Evolutionary conservation across 2,329 filamentous ascomycete genomes (phyloP), one percentile per base, ranked within the genome.

Genomic region (Fusarium penzigii): DNA sequence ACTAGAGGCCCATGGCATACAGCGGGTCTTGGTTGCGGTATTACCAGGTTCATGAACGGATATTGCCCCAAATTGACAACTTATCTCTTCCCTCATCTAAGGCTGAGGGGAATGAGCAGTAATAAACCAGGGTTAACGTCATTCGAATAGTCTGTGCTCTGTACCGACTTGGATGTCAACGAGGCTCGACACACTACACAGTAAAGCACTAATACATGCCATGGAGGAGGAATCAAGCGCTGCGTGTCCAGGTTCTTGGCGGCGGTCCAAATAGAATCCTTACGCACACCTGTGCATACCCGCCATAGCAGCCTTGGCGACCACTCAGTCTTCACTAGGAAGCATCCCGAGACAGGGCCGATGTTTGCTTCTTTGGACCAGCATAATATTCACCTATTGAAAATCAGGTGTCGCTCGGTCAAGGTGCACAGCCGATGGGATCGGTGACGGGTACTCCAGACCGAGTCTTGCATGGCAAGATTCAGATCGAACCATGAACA

Each of bases 391-490:
- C 20, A 39, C 17, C 17, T 34, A 25, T 38, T 46, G 13, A 36
- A 11, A 39, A 46, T 34, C 46, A 42, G 48, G 20, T 25, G 20
- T 25, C 20, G 20, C 20, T 25, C 20, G 20, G 57, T 54, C 57
- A 59, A 59, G 51, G 49, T 54, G 54, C 57, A 46, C 52, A 47
- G 43, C 44, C 25, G 38, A 59, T 44, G 57, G 54, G 36, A 48
- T 41, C 41, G 41, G 41, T 13, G 20, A 39, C 46, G 51, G 53
- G 60, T 48, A 45, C 57, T 55, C 48, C 29, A 57, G 46, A 48
- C 51, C 46, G 53, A 46, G 46, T 43, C 29, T 39, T 36, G 38
- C 14, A 29, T 54, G 53, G 48, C 55, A 49, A 40, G 17, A 40
- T 20, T 20, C 13, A 36, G 32, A 36, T 36, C 32, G 32, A 36